These are phyloP conservation scores for Sclerotinia trifoliorum DNA, from an alignment of 2,329 filamentous ascomycete species.

Conservation along the genomic window DNA sequence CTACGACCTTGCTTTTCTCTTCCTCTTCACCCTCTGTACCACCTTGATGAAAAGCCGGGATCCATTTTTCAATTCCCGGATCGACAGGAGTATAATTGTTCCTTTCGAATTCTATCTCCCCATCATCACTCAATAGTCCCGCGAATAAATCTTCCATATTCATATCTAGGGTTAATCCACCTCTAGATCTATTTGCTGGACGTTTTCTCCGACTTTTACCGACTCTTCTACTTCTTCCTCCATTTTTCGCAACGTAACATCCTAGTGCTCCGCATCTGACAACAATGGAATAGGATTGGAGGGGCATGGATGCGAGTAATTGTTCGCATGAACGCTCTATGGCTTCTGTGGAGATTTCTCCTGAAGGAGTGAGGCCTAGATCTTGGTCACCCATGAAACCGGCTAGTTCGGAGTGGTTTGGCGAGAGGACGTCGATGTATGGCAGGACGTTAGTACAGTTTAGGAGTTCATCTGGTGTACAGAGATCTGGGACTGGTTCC, in stretches of 20 bases:
- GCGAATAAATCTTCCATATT: conserved; percentile 64
- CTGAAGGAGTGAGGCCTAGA: conserved; percentile 43
- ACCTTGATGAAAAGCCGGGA: conserved; percentile 69
- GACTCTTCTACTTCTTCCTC: conserved; percentile 32
- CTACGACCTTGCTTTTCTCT: conserved; percentile 56
- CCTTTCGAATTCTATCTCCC: conserved; percentile 45
- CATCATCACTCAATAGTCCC: conserved; percentile 55
- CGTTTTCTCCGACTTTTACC: conserved; percentile 29
- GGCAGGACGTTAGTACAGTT: conserved; percentile 63
- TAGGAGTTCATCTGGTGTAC: conserved; percentile 65
- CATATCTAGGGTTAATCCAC: conserved; percentile 57
- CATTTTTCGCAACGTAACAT: conserved; percentile 57
- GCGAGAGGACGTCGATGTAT: conserved; percentile 63
- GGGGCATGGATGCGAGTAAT: conserved; percentile 62
- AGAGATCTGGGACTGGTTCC: conserved; percentile 92
- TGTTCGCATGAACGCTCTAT: conserved; percentile 62
- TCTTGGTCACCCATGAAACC: conserved; percentile 67
- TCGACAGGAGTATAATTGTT: conserved; percentile 53
- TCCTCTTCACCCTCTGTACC: background rate
- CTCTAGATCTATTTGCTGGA: conserved; percentile 43
- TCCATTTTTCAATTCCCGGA: conserved; percentile 62
- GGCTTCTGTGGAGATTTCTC: conserved; percentile 51
- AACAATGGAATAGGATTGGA: conserved; percentile 64
- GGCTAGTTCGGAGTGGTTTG: conserved; percentile 88
- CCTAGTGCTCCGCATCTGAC: conserved; percentile 71